Evolutionary conservation across 2,329 filamentous ascomycete genomes (phyloP).

Genomic region (Fusarium continuum): DNA sequence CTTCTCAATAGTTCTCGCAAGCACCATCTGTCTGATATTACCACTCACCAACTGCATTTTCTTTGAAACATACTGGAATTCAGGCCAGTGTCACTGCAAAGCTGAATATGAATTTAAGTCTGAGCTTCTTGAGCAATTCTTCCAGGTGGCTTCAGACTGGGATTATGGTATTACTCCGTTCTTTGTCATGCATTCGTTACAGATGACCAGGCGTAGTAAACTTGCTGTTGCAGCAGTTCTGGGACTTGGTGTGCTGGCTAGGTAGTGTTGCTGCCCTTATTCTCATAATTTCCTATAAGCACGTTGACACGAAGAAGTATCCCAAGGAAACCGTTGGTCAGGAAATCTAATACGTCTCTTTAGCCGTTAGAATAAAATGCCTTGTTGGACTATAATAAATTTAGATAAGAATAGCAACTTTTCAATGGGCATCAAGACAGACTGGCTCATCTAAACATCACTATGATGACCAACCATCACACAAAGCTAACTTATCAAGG

Average conservation of each 20-base stretch:
- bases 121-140: conserved; percentile 29
- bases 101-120: conserved; percentile 1
- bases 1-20: too few species aligned
- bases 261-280: conserved; percentile 28
- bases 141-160: conserved; percentile 43
- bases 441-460: too few species aligned
- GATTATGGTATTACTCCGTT: conserved; percentile 43
- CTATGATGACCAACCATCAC: too few species aligned
- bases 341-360: background rate
- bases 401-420: too few species aligned
- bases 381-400: too few species aligned
- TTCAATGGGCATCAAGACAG: too few species aligned
- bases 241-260: conserved; percentile 20
- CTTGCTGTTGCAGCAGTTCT: conserved; percentile 18
- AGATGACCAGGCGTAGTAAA: conserved; percentile 41
- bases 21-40: conserved; percentile 5
- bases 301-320: conserved; percentile 8
- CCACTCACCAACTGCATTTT: conserved; percentile 23
- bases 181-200: conserved; percentile 41
- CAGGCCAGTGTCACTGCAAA: conserved; percentile 15
- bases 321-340: conserved; percentile 9
- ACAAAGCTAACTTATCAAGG: too few species aligned
- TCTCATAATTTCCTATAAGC: conserved; percentile 28
- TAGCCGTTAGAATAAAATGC: too few species aligned
- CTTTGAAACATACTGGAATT: conserved; percentile 22